Percentiles rank a stretch among this genome's conserved stretches.
Evolutionary conservation across 306 rosid species (phyloP).

Genomic region (Cicer cuneatum): DNA sequence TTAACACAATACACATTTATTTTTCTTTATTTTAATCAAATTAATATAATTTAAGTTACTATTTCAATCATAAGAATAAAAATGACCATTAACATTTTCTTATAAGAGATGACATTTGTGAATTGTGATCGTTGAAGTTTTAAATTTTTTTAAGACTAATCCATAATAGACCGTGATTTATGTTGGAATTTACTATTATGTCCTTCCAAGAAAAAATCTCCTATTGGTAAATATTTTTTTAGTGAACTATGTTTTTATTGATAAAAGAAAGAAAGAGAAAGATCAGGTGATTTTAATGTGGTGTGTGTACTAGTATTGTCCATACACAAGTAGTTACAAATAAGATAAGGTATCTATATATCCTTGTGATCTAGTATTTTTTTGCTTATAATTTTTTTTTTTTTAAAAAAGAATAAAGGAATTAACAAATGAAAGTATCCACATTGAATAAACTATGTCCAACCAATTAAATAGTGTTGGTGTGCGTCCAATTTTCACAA

Average conservation of each 20-base stretch:
- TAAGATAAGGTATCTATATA: conserved; percentile 51
- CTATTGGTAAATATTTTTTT: not conserved
- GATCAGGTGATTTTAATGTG: conserved; percentile 7
- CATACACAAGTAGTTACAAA: conserved; percentile 16
- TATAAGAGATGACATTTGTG: too few relatives aligned
- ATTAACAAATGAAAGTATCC: conserved; percentile 42
- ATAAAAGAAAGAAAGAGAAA: not conserved
- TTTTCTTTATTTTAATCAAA: too few relatives aligned
- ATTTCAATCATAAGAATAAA: too few relatives aligned
- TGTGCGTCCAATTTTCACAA: conserved; percentile 67
- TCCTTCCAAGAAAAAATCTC: not conserved
- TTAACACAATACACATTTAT: too few relatives aligned
- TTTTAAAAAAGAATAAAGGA: not conserved
- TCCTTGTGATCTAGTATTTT: conserved; percentile 29
- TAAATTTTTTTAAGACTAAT: too few relatives aligned
- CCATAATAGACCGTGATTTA: too few relatives aligned
- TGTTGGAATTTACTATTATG: too few relatives aligned
- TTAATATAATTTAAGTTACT: too few relatives aligned
- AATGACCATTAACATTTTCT: too few relatives aligned
- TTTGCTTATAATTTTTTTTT: not conserved
- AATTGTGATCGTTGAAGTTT: too few relatives aligned
- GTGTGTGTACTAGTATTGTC: not conserved
- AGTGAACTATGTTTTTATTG: not conserved
- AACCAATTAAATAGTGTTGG: conserved; percentile 67
- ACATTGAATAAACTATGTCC: conserved; percentile 60